Conservation (phyloP, 2,329 filamentous ascomycete genomes). For the Apiospora aurea region DNA sequence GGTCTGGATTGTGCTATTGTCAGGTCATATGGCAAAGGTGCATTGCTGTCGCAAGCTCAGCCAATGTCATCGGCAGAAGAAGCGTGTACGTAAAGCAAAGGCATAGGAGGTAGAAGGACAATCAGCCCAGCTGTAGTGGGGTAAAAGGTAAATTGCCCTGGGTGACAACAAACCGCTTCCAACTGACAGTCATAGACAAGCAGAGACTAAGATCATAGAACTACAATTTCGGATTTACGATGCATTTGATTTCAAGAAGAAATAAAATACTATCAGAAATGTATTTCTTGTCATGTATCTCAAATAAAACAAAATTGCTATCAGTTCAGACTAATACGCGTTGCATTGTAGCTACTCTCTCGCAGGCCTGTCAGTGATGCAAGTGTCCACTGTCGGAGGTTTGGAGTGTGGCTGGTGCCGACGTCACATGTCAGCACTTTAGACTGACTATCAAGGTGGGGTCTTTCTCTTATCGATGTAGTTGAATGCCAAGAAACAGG, state of each 20-base stretch:
- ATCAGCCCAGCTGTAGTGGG: constrained; percentile 16
- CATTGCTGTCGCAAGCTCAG: constrained; percentile 16
- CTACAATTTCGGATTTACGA: background rate
- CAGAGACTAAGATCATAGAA: background rate
- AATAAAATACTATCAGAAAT: background rate
- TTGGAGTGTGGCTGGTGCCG: constrained; percentile 32
- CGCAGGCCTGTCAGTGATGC: background rate
- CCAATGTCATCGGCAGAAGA: constrained; percentile 14
- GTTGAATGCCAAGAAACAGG: background rate
- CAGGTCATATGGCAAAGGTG: constrained; percentile 1
- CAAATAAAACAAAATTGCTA: background rate
- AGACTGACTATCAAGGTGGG: background rate
- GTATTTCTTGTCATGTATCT: background rate
- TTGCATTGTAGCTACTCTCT: no score
- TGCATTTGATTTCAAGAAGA: background rate
- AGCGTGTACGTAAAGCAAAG: background rate
- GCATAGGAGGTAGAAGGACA: background rate
- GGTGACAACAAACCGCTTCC: background rate
- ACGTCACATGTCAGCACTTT: constrained; percentile 29
- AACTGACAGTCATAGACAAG: background rate
- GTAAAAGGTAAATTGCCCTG: background rate
- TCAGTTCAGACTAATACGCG: no score
- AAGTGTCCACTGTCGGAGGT: constrained; percentile 24
- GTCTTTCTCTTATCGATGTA: constrained; percentile 31
- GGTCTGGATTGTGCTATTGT: constrained; percentile 6